Base-by-base conservation (phyloP, 2,329 filamentous ascomycete species). In the Fusarium nisikadoi region DNA sequence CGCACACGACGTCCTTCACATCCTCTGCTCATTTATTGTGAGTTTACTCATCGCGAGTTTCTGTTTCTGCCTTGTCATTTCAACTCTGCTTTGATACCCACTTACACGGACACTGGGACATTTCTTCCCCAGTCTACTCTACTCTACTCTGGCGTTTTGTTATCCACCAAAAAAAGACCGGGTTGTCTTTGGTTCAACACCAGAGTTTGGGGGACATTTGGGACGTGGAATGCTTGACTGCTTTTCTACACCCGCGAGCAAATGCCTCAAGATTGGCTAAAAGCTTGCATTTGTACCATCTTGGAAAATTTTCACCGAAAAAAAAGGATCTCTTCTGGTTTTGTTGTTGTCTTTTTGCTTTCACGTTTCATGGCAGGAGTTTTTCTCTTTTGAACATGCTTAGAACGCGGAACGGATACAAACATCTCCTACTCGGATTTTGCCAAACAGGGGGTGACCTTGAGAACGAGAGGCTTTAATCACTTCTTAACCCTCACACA, bases 1-100 rank as follows among this genome's bases (percentile, higher is more conserved):
- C 73, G 69, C 68, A 70, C 46, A 72, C 67, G 74, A 75, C 57
- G 45, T 52, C 43, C 73, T 66, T 60, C 59, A 59, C 47, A 62
- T 77, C 77, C 78, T 80, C 75, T 74, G 76, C 80, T 80, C 79
- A 55, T 66, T 75, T 77, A 74, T 77, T 76, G 70, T 76, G 57
- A 65, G 62, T 59, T 59, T 45, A 39, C 42, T 54, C 46, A 31
- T 50, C 42, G 46, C 62, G 43, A 68, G 64, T 71, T 70, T 65
- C 65, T 72, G 68, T 46, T 72, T 72, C 23, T 66, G 62, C 54
- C 68, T 71, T 49, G 50, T 72, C 72, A 56, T 72, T 69, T 62
- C 62, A 64, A 71, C 65, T 76, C 54, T 72, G 64, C 73, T 72
- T 75, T 77, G 70, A 76, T 77, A 77, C 71, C 75, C 68, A 53